A percentile compares a stretch with the other conserved stretches of the same genome.
Conservation (phyloP, 345 rosid species). For the Nephelium lappaceum region DNA sequence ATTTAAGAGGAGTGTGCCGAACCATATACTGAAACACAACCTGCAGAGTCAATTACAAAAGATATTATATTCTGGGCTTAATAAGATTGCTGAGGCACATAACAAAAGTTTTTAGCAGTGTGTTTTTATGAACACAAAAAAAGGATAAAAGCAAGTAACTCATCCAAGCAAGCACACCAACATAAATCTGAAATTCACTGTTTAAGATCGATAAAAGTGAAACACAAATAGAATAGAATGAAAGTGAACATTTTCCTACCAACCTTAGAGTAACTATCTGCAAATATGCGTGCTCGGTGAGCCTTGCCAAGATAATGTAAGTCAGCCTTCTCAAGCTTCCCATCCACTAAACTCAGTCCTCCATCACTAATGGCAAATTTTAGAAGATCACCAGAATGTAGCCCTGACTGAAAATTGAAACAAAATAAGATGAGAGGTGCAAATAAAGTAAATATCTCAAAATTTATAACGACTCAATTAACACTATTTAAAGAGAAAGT, state of each 20-base stretch:
- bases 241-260: slow-evolving; percentile 18
- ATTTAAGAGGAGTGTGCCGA: slow-evolving; percentile 74
- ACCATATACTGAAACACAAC: slow-evolving; percentile 78
- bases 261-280: slow-evolving; percentile 98
- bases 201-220: not conserved
- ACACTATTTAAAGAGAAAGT: not conserved
- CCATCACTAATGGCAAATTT: slow-evolving; percentile 76
- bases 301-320: slow-evolving; percentile 64
- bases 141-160: not conserved
- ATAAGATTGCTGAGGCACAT: not conserved
- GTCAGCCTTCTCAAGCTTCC: slow-evolving; percentile 82
- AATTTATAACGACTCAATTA: not conserved
- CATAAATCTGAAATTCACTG: not conserved
- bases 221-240: not conserved
- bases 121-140: not conserved
- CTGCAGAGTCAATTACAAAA: slow-evolving; percentile 43
- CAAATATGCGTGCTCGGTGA: slow-evolving; percentile 79
- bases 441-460: not conserved
- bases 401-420: slow-evolving; percentile 53
- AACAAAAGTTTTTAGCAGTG: not conserved
- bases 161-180: not conserved
- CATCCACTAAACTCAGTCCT: slow-evolving; percentile 76
- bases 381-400: slow-evolving; percentile 61
- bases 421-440: not conserved
- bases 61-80: not conserved